Evolutionary conservation across 164 flowering plant genomes (phyloP), one percentile per base, ranked within the genome.

Genomic region (Magnolia sinica): DNA sequence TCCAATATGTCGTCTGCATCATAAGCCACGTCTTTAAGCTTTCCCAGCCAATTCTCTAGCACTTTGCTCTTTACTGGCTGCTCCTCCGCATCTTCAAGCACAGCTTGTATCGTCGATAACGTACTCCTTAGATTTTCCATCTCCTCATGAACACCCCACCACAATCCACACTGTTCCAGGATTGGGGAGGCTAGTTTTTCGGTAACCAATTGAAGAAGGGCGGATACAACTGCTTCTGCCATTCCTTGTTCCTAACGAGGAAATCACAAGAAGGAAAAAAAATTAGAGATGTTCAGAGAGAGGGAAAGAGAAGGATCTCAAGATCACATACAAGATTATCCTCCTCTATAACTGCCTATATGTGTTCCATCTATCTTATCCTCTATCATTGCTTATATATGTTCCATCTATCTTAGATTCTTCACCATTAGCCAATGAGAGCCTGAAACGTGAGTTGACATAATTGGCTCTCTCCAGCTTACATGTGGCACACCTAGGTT

Each of bases 1-100:
- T 74, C 77, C 71, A 74, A 23, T 24, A 65, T 16, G 45, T 74
- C 77, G 23, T 74, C 77, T 16, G 55, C 77, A 14, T 74, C 77
- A 52, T 50, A 74, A 23, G 77, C 77, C 14, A 51, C 71, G 66
- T 74, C 49, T 50, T 24, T 22, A 13, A 74, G 71, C 71, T 74
- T 23, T 23, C 29, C 71, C 10, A 66, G 14, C 77, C 71, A 74
- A 66, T 65, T 8, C 50, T 7, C 22, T 37, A 67, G 31, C 8
- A 65, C 68, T 14, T 22, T 66, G 61, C 22, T 63, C 49, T 49
- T 5, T 1, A 67, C 24, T 52, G 1, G 49, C 29, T 23, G 68
- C 20, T 20, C 29, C 49, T 74, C 71, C 14, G 77, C 77, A 50
- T 74, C 77, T 51, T 50, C 77, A 6, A 74, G 77, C 23, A 74